A percentile compares a stretch with the other conserved stretches of the same genome.
Evolutionary conservation across 331 rosid genomes (phyloP).

Genomic region (Phaseolus coccineus): DNA sequence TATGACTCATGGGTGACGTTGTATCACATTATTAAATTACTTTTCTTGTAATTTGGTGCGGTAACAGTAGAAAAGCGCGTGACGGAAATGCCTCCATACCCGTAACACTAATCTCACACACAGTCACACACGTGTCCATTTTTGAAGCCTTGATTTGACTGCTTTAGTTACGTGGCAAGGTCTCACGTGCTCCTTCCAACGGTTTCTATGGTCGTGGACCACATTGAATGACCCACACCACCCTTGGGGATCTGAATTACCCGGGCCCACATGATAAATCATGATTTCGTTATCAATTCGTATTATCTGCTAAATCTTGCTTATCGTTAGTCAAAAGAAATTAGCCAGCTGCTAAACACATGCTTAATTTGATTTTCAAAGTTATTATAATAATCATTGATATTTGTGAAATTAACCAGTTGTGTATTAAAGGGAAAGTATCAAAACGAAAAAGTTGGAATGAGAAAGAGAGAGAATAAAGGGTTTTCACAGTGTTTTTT

Average conservation of each 20-base stretch:
- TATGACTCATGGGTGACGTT: slow-evolving; percentile 42
- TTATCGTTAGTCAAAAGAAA: background rate
- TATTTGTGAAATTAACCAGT: too few relatives aligned
- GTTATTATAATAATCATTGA: background rate
- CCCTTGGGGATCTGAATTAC: background rate
- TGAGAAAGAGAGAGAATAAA: too few relatives aligned
- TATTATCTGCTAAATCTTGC: background rate
- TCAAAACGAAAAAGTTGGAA: too few relatives aligned
- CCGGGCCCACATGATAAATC: slow-evolving; percentile 29
- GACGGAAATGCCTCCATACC: slow-evolving; percentile 34
- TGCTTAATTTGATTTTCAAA: slow-evolving; percentile 6
- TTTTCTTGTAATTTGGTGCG: background rate
- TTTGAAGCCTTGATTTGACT: slow-evolving; percentile 16
- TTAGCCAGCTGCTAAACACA: background rate
- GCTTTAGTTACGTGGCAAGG: slow-evolving; percentile 47
- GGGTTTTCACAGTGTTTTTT: too few relatives aligned
- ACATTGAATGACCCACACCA: slow-evolving; percentile 4
- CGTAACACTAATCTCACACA: slow-evolving; percentile 46
- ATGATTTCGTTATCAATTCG: background rate
- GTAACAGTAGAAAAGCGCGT: slow-evolving; percentile 40
- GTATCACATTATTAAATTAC: background rate
- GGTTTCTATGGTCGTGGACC: slow-evolving; percentile 31
- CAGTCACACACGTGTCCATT: slow-evolving; percentile 41
- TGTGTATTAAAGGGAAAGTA: too few relatives aligned
- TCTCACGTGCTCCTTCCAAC: slow-evolving; percentile 22